Evolutionary conservation across 805 yeast genomes (phyloP).

Genomic region (Zygotorulaspora sp.): DNA sequence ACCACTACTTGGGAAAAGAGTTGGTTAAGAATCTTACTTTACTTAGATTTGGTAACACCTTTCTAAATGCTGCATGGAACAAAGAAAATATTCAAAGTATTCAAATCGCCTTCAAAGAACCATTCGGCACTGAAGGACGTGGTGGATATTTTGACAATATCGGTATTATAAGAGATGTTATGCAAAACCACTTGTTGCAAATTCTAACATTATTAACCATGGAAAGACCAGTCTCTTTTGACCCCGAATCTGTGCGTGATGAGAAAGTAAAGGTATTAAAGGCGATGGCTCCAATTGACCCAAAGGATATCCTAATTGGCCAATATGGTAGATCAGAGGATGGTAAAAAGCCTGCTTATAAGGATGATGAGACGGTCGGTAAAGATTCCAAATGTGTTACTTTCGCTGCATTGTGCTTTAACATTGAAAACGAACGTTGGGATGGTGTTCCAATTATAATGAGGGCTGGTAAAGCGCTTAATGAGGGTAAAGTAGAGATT

Average conservation of each 20-base stretch:
- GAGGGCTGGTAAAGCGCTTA: constrained; percentile 97
- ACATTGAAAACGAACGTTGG: constrained; percentile 93
- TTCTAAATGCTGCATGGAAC: constrained; percentile 87
- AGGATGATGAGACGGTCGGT: constrained; percentile 87
- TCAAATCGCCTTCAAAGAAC: constrained; percentile 92
- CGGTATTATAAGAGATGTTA: constrained; percentile 95
- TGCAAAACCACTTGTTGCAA: constrained; percentile 96
- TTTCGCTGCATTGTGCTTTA: constrained; percentile 76
- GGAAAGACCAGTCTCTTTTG: constrained; percentile 92
- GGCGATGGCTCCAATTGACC: constrained; percentile 66
- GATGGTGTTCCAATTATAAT: constrained; percentile 94
- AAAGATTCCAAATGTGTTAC: constrained; percentile 83
- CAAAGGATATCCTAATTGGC: constrained; percentile 69
- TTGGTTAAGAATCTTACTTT: constrained; percentile 92
- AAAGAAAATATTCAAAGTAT: constrained; percentile 69
- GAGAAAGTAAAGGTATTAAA: constrained; percentile 92
- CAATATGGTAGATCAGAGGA: constrained; percentile 84
- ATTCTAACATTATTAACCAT: constrained; percentile 86
- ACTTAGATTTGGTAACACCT: constrained; percentile 84
- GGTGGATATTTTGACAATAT: constrained; percentile 96
- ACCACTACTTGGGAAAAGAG: constrained; percentile 96
- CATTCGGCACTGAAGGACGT: constrained; percentile 98
- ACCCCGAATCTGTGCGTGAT: constrained; percentile 90
- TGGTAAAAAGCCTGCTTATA: constrained; percentile 83
- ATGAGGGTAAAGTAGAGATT: constrained; percentile 91